Base-by-base conservation (phyloP, 768 basidiomycete species). In the Rhodosporidiobolus odoratus region DNA sequence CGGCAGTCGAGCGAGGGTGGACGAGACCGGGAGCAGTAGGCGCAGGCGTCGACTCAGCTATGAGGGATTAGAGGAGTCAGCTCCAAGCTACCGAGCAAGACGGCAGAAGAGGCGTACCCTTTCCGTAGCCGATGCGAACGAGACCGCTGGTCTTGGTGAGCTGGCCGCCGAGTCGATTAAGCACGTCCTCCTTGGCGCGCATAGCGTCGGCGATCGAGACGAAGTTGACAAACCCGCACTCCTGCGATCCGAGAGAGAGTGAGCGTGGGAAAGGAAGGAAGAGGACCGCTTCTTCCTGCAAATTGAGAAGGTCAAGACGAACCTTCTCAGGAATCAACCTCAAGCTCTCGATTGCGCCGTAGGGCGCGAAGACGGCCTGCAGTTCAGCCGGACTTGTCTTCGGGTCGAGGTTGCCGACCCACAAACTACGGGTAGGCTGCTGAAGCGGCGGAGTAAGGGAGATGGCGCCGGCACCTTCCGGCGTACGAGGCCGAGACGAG, bases 181-280 rank as follows among this genome's bases (percentile, higher is more conserved):
- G 84, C 48, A 99, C 94, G 80, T 99, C 96, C 35, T 99, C 96
- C 78, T 96, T 95, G 19, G 96, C 96, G 67, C 92, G 88, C 73
- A 98, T 88, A n/a, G 95, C 95, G 79, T 98, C 95, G 1, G 54
- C 84, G 78, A 91, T 89, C 73, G 96, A 93, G 54, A 96, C 91
- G 79, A 96, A 99, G 79, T 99, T 99, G 78, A 99, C 95, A 79
- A 99, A 99, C 15, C 95, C 96, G 78, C 96, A 99, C 79, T 96
- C 93, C 94, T 97, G 69, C 10, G 15, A 4, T 58, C 53, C 45
- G 3, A 48, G 34, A 34, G 30, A 40, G 21, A 2, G 40, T 47
- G 58, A 41, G 48, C 30, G 16, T 19, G 47, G 50, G 38, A 38
- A 45, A 17, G 35, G 37, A n/a, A 17, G 30, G 19, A 8, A 2